Evolutionary conservation across 257 asterid genomes (phyloP).

Genomic region (Eucommia ulmoides): DNA sequence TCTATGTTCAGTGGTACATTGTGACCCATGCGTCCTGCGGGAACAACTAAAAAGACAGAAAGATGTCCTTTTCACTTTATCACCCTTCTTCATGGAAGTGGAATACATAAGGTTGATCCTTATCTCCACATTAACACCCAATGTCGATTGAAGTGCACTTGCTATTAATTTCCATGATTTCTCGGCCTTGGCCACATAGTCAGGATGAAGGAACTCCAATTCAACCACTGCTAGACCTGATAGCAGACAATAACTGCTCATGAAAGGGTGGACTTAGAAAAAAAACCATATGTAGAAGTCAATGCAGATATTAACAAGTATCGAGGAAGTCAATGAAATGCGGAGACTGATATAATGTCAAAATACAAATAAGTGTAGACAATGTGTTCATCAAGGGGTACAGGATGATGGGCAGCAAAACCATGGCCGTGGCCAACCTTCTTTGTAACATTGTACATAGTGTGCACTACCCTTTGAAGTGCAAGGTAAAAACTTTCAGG

Average conservation of each 20-base stretch:
- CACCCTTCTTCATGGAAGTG: slow-evolving; percentile 12
- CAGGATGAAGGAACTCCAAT: slow-evolving; percentile 53
- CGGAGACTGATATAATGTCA: too few relatives aligned
- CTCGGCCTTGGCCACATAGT: slow-evolving; percentile 63
- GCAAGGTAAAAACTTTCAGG: too few relatives aligned
- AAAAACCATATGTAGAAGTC: too few relatives aligned
- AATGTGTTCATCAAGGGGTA: not conserved
- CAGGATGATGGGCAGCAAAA: not conserved
- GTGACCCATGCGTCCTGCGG: slow-evolving; percentile 33
- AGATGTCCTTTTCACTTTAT: slow-evolving; percentile 26
- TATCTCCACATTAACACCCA: slow-evolving; percentile 69
- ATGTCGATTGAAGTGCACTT: slow-evolving; percentile 53
- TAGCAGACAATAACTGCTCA: slow-evolving; percentile 1
- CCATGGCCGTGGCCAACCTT: too few relatives aligned
- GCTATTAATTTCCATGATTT: slow-evolving; percentile 81
- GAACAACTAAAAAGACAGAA: slow-evolving; percentile 60
- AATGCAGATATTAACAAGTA: too few relatives aligned
- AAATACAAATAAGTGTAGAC: not conserved
- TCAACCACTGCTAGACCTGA: slow-evolving; percentile 72
- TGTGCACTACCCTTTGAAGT: too few relatives aligned
- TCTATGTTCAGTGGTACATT: slow-evolving; percentile 27
- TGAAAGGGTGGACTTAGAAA: not conserved
- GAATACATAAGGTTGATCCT: slow-evolving; percentile 33
- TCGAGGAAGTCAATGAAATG: too few relatives aligned
- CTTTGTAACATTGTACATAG: too few relatives aligned